Evolutionary conservation across 176 grass and related monocot genomes (phyloP).

Genomic region (Aegilops longissima): DNA sequence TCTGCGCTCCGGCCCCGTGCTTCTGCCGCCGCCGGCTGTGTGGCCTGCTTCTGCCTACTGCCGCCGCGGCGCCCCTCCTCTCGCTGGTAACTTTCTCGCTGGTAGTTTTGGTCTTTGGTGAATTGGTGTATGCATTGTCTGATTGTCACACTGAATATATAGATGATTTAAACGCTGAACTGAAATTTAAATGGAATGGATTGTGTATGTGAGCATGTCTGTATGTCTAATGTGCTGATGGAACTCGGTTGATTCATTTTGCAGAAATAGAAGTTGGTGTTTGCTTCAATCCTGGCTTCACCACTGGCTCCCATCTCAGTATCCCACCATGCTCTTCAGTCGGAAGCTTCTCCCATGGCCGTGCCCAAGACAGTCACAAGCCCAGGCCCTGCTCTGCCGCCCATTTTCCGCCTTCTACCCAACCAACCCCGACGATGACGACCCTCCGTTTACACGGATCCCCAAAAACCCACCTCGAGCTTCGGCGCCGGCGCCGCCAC

Average conservation of each 20-base stretch:
- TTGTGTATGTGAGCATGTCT: too few species aligned
- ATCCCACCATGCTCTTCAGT: conserved; percentile 18
- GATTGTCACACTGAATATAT: too few species aligned
- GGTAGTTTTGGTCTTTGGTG: too few species aligned
- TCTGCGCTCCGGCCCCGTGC: neutral
- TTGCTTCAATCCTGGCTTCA: neutral
- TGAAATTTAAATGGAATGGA: too few species aligned
- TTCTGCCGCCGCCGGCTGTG: too few species aligned
- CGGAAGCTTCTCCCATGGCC: conserved; percentile 38
- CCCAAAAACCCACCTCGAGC: neutral
- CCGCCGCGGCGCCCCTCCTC: too few species aligned
- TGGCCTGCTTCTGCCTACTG: too few species aligned
- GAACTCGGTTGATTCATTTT: too few species aligned
- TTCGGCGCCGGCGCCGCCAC: neutral
- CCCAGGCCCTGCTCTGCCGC: conserved; percentile 3
- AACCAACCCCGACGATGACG: conserved; percentile 25
- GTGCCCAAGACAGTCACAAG: neutral
- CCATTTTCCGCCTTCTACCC: conserved; percentile 18
- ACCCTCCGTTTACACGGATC: conserved; percentile 38
- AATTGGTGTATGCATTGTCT: too few species aligned
- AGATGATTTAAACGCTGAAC: too few species aligned
- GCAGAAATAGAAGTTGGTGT: neutral
- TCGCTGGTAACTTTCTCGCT: too few species aligned
- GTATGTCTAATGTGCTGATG: too few species aligned
- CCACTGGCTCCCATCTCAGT: neutral